These are phyloP conservation scores for Volvox reticuliferus DNA, from an alignment of 139 green algal species.

Conservation along the genomic window DNA sequence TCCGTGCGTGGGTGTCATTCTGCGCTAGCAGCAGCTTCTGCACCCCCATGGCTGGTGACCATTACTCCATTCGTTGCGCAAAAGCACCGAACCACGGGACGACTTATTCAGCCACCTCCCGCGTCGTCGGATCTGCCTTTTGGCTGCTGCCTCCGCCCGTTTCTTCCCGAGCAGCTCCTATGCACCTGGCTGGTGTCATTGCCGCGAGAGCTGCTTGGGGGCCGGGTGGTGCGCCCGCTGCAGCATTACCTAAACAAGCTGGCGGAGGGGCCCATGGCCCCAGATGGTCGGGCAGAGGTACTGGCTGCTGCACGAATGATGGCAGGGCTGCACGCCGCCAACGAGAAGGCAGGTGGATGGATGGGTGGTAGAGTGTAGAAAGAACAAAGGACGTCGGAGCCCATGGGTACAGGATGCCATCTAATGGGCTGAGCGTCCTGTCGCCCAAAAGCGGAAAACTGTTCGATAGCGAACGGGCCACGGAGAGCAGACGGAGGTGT, in stretches of 20 bases:
- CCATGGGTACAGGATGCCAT: too few relatives aligned
- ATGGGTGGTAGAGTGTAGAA: neutral
- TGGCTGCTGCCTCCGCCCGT: neutral
- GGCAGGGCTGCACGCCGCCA: conserved; percentile 68
- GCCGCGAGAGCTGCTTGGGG: conserved; percentile 70
- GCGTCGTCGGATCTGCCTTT: neutral
- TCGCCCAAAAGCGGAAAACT: too few relatives aligned
- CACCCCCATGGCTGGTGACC: too few relatives aligned
- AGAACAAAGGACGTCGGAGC: too few relatives aligned
- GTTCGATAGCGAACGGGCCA: too few relatives aligned
- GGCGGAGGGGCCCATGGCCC: neutral
- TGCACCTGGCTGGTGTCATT: conserved; percentile 65
- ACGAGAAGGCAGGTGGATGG: conserved; percentile 31
- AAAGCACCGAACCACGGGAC: too few relatives aligned
- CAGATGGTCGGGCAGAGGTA: conserved; percentile 32
- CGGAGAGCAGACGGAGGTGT: too few relatives aligned
- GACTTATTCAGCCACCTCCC: too few relatives aligned
- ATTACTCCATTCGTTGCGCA: too few relatives aligned
- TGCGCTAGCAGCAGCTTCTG: too few relatives aligned
- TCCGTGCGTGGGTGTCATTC: too few relatives aligned
- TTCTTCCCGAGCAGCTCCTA: conserved; percentile 37
- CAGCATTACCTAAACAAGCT: conserved; percentile 65
- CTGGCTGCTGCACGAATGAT: conserved; percentile 64
- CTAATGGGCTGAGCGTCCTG: too few relatives aligned
- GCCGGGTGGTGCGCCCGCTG: conserved; percentile 69